Evolutionary conservation across 2,329 filamentous ascomycete genomes (phyloP), one percentile per base, ranked within the genome.

Genomic region (Zasmidium citrigriseum): DNA sequence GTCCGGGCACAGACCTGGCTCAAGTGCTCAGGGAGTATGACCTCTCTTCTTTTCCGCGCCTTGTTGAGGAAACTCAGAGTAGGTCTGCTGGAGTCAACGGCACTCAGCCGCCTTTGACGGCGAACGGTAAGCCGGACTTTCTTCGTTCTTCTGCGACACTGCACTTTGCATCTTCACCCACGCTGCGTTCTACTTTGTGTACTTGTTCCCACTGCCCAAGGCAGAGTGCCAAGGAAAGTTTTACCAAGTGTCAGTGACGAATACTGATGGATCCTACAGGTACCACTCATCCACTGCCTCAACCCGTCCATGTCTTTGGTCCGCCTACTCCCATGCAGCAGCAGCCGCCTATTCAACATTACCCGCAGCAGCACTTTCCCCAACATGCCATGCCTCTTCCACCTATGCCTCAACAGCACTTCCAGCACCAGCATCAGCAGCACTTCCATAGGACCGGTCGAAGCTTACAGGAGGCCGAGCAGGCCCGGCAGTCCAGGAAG

Each of bases 401-500:
- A 48, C 53, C 55, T 41, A 7, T n/a, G 12, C 18, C 14, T n/a
- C 59, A 50, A 45, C 38, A 46, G 20, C 52, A 41, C 16, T 52
- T 22, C 24, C 59, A 58, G 41, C 57, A 24, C 18, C 67, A 69
- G 49, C 70, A 66, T 54, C 59, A 64, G 29, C 72, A 55, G 12
- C 59, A 53, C 18, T 52, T 46, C n/a, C 60, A 47, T 45, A 54
- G 73, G 49, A 64, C 67, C 5, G 80, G 85, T 57, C 81, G 84
- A 58, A 88, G 84, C 29, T 80, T 82, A 23, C 82, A 86, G 60
- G 84, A 90, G 67, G 83, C 86, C 45, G 81, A 83, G 45, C 83
- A 86, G 67, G 78, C 87, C 20, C 90, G 89, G 71, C 82, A 83
- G 55, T 80, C 79, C 58, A 83, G 89, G 61, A 85, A 83, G 70